Base-by-base conservation (phyloP, 352 stramenopile species). In the Thraustotheca clavata region DNA sequence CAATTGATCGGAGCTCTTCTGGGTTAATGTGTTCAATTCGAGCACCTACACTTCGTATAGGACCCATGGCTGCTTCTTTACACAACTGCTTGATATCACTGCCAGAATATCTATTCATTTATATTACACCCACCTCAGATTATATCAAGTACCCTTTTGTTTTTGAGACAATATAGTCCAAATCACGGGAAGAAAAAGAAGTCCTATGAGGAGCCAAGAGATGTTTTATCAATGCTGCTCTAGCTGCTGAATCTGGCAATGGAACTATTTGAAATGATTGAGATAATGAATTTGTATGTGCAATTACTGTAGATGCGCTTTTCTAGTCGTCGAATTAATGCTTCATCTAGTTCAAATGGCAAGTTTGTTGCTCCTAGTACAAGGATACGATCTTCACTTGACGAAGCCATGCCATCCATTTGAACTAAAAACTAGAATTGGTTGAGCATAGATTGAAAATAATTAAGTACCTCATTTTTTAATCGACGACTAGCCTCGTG, bases 21-120 rank as follows among this genome's bases (percentile, higher is more conserved):
- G 67, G 73, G 49, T 72, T 73, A 5, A 86, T 79, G 24, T 88
- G 61, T 4, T 74, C 72, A 33, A 93, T 70, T 39, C 76, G 77
- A 9, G 69, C 66, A 31, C 84, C 82, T 39, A 91, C 71, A 9
- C 87, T 83, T 35, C 93, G 86, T 31, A 98, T 90, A 1, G 91
- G 87, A 20, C 95, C 88, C 60, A 97, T 89, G 24, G 91, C 91
- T 14, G 95, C 95, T 43, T 96, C 93, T 63, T 97, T 94, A 68
- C 92, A 98, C 0, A 99, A 62, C 67, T 96, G 92, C 60, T 97
- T 98, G 20, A 94, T 69, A 67, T 94, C 85, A 41, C 83, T 92
- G 3, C 85, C 85, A 7, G 85, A 92, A 29, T 46, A 62, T 27
- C 60, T 67, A 49, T 27, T 18, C 35, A 49, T 49, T 9, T 8